Evolutionary conservation across 345 rosid genomes (phyloP), one percentile per base, ranked within the genome.

Genomic region (Gossypium rotundifolium): DNA sequence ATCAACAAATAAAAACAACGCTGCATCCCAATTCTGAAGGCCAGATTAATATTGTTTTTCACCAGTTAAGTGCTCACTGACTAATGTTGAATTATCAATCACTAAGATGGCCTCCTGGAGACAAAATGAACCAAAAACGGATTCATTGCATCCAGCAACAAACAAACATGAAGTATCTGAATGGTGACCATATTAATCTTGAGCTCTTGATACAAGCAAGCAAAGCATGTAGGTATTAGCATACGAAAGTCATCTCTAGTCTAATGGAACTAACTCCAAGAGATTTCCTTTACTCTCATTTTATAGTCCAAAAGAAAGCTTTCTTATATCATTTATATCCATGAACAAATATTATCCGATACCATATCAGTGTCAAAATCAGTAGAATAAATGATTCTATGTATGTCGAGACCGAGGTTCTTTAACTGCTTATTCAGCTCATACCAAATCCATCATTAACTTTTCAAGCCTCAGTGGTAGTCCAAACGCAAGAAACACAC

Each of bases 401-500:
- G 27, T 57, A 57, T 22, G 27, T 57, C 13, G 61, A 20, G 25
- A 57, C 27, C 14, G 4, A 57, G 61, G 27, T 22, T 57, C 29
- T 9, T 10, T 57, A 57, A 57, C 10, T 2, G 59, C 20, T 54
- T 54, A 54, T 58, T 58, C 16, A 3, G 62, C 29, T 57, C 61
- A 57, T 20, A 58, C 62, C 62, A 23, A 22, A 13, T 22, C 13
- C 62, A n/a, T 45, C 14, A 16, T 8, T 11, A 49, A 12, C 18
- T 22, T 17, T 23, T 58, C 60, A 76, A 45, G 61, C 61, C 62
- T 58, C 55, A 38, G 2, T 49, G 11, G 40, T 44, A 22, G 12
- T 45, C 33, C 48, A 54, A 22, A 20, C 25, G 45, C 65, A 77
- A 72, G 66, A 57, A 77, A 66, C 45, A 66, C 14, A 54, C 27